These are phyloP conservation scores for Microcos paniculata DNA, from an alignment of 345 rosid genomes.

Conservation along the genomic window DNA sequence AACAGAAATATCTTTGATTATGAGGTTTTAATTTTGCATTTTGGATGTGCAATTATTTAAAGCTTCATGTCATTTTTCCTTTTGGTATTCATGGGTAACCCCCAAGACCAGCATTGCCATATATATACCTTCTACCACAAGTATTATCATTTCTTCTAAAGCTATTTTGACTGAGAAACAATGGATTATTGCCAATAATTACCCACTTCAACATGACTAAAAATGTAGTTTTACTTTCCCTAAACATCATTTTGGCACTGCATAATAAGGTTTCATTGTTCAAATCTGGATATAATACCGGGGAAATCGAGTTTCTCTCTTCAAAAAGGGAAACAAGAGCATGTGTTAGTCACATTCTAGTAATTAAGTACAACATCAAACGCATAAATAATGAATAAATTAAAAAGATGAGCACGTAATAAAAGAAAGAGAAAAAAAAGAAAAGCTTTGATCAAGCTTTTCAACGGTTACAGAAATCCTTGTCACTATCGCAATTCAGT, in stretches of 20 bases:
- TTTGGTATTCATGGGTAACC: too few species aligned
- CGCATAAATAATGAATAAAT: not conserved
- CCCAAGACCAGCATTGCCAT: too few species aligned
- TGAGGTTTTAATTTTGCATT: too few species aligned
- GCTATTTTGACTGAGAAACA: not conserved
- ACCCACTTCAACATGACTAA: slow-evolving; percentile 3
- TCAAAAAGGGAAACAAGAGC: not conserved
- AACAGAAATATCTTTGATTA: too few species aligned
- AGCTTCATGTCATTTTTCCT: too few species aligned
- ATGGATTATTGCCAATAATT: slow-evolving; percentile 13
- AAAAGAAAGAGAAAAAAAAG: not conserved
- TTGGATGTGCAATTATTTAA: too few species aligned
- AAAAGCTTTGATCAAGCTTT: slow-evolving; percentile 18
- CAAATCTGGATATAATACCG: not conserved
- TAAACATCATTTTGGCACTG: slow-evolving; percentile 12
- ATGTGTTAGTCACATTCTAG: not conserved
- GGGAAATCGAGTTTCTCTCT: not conserved
- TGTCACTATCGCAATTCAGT: slow-evolving; percentile 33
- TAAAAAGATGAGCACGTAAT: not conserved
- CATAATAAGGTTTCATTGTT: slow-evolving; percentile 11
- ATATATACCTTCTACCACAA: not conserved
- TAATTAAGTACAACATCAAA: slow-evolving; percentile 11
- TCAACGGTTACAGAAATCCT: slow-evolving; percentile 44
- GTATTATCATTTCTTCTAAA: too few species aligned
- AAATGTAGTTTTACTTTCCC: slow-evolving; percentile 20